phyloP scores from a whole-genome alignment of 306 rosid species.

The Datisca glomerata region DNA sequence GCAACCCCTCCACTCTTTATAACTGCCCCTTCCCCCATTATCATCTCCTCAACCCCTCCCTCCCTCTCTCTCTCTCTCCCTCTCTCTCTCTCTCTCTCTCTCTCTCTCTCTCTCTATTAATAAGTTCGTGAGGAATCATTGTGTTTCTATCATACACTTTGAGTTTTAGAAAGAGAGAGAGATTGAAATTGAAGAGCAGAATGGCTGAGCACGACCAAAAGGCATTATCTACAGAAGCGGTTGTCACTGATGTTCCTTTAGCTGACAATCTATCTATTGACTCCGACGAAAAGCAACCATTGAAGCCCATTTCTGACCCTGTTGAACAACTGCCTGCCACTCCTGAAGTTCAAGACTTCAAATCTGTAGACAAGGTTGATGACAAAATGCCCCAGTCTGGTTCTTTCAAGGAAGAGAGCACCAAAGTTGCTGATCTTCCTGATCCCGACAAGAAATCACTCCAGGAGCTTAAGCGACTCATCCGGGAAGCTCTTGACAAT shows the following conservation, averaged over 20 bases:
- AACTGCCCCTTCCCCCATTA: not conserved
- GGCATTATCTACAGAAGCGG: not conserved
- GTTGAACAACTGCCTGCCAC: constrained; percentile 10
- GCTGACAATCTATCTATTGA: not conserved
- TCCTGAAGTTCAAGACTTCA: constrained; percentile 15
- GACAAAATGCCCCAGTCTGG: constrained; percentile 18
- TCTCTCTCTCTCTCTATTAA: not conserved
- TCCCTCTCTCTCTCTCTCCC: not conserved
- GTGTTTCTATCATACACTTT: no score
- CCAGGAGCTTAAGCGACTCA: constrained; percentile 35
- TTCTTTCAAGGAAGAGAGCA: constrained; percentile 58
- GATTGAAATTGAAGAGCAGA: no score
- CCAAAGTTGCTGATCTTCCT: constrained; percentile 35
- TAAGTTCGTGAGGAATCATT: no score
- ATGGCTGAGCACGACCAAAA: not conserved
- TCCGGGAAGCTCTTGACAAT: constrained; percentile 42
- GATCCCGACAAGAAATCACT: constrained; percentile 46
- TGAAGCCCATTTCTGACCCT: not conserved
- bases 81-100: not conserved
- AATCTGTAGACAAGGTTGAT: constrained; percentile 8
- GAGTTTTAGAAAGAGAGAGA: no score
- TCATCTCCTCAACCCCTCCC: constrained; percentile 1
- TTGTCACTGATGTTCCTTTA: constrained; percentile 2
- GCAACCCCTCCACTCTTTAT: not conserved
- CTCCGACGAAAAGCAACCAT: no score